phyloP scores from a whole-genome alignment of 2,329 filamentous ascomycete species.

The Pyricularia sp. region DNA sequence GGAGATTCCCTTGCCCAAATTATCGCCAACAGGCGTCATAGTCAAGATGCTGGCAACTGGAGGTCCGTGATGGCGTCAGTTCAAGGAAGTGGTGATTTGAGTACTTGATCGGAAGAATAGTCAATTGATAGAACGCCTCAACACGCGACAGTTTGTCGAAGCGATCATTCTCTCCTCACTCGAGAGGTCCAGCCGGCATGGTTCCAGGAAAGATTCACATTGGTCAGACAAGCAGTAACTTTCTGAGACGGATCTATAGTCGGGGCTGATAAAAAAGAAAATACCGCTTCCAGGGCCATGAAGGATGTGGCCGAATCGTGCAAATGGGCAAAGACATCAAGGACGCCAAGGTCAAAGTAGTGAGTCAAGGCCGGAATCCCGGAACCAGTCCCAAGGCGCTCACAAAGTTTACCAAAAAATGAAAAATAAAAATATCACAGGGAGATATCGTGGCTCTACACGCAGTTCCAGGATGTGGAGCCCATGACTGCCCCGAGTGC shows the following conservation, averaged over 20 bases:
- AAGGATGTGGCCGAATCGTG: not conserved
- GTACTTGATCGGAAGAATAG: not conserved
- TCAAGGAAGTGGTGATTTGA: not conserved
- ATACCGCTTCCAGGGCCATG: not conserved
- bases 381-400: not conserved
- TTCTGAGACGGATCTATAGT: not conserved
- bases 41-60: not conserved
- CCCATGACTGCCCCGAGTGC: not conserved
- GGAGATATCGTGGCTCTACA: not conserved
- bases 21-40: not conserved
- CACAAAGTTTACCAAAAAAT: not conserved
- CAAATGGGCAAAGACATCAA: not conserved
- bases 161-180: not conserved
- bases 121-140: not conserved
- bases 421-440: not conserved
- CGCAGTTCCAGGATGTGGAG: not conserved
- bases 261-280: not conserved
- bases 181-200: not conserved
- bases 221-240: not conserved
- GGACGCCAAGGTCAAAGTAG: not conserved
- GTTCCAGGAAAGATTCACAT: not conserved
- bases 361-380: not conserved
- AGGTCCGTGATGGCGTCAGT: not conserved
- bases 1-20: not conserved
- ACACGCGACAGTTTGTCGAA: not conserved